These are phyloP conservation scores for Pinus taeda DNA, from an alignment of 75 land plant species.

Conservation along the genomic window DNA sequence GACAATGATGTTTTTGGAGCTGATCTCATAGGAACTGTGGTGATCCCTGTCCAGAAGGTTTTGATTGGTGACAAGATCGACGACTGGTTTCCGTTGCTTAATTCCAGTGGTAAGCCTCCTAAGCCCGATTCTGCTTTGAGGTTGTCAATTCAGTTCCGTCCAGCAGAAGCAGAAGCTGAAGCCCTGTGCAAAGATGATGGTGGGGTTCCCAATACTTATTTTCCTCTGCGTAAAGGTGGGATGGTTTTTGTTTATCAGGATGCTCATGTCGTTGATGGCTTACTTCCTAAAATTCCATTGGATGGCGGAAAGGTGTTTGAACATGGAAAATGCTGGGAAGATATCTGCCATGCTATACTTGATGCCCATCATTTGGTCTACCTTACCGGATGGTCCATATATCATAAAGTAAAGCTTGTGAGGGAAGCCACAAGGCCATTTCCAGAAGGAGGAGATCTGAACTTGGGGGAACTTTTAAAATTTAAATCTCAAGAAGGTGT, in stretches of 20 bases:
- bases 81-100: conserved; percentile 64
- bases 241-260: conserved; percentile 80
- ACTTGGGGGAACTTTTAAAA: too few relatives aligned
- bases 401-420: too few relatives aligned
- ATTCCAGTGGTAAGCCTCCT: conserved; percentile 39
- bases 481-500: too few relatives aligned
- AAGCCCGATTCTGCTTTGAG: conserved; percentile 10
- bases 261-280: conserved; percentile 28
- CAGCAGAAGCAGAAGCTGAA: conserved; percentile 29
- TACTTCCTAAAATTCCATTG: conserved; percentile 1
- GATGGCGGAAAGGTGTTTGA: conserved; percentile 40
- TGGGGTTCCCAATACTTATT: conserved; percentile 26
- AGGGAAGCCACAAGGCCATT: too few relatives aligned
- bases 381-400: too few relatives aligned
- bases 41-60: conserved; percentile 24
- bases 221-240: conserved; percentile 67
- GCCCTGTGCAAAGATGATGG: conserved; percentile 40
- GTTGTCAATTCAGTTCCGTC: conserved; percentile 36
- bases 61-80: conserved; percentile 26
- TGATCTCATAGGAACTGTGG: conserved; percentile 40
- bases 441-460: too few relatives aligned
- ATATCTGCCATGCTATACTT: conserved; percentile 82
- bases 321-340: conserved; percentile 84
- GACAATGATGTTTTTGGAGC: conserved; percentile 83
- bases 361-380: background rate